Base-by-base conservation (phyloP, 768 basidiomycete species). In the Astraeus odoratus region DNA sequence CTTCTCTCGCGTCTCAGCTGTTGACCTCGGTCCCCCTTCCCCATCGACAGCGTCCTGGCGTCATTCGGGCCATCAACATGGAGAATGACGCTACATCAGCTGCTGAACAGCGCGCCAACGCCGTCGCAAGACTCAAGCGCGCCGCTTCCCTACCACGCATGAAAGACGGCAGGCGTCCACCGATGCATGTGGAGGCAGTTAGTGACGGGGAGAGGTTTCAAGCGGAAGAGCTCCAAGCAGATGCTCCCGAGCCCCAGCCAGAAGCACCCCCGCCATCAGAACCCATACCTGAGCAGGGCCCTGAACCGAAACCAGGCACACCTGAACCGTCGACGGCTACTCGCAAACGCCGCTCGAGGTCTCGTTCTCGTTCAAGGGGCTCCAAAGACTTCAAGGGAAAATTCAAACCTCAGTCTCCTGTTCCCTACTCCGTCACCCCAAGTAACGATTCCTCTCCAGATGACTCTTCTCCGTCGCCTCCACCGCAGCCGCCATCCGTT, bases 141-240 rank as follows among this genome's bases (percentile, higher is more conserved):
- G 92, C 93, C 34, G 88, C 91, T 44, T 94, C 91, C 13, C 66
- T 95, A 23, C 93, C 92, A 29, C 76, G 92, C 50, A 88, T 88
- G 82, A 91, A 91, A 63, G 86, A 91, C 63, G 91, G 91, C 7
- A 70, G 91, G 44, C 73, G 92, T 34, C 91, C 90, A 1, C 87
- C 83, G 39, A 88, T 89, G 86, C 87, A 86, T 57, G 71, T 77
- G 52, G 86, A 87, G 53, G 83, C 80, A 16, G 78, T 88, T 41
- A 89, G 86, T 57, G 87, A 90, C 61, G 85, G 87, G 8, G 87
- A 90, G 64, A 81, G 75, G 60, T 67, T 64, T 38, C 66, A 64
- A 40, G 59, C 59, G 34, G 69, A 70, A 44, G 76, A 69, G 53
- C 64, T 52, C 54, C 63, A 43, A 43, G 64, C 10, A 18, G 39